Conservation (phyloP, 495 filamentous ascomycete species). For the Trichoderma orchidacearum region DNA sequence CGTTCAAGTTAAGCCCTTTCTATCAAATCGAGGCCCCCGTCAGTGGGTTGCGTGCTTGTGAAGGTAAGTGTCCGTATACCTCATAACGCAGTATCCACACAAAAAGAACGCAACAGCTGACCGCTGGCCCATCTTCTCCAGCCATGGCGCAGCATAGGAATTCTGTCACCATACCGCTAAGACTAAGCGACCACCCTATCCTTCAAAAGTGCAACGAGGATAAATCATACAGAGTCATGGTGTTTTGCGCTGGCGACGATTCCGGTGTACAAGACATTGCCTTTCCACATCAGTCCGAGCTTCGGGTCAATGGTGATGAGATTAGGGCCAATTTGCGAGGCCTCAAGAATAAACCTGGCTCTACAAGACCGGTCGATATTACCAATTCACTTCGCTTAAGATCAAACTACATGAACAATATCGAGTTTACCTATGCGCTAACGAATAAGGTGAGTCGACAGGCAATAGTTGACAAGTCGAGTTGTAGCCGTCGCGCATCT, state of each 20-base stretch:
- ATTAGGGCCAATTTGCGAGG: conserved; percentile 83
- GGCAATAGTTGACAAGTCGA: neutral
- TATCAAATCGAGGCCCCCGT: conserved; percentile 49
- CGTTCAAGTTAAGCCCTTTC: conserved; percentile 70
- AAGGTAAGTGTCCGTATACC: conserved; percentile 38
- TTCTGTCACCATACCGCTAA: conserved; percentile 37
- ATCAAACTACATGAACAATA: conserved; percentile 53
- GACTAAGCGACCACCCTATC: conserved; percentile 28
- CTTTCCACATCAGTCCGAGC: conserved; percentile 83
- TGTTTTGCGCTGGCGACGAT: conserved; percentile 60
- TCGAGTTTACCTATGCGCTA: conserved; percentile 83
- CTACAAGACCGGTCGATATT: conserved; percentile 84
- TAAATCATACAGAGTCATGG: conserved; percentile 49
- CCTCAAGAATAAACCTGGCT: conserved; percentile 88
- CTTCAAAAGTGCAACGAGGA: conserved; percentile 39
- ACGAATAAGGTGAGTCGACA: conserved; percentile 57
- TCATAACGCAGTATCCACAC: no score
- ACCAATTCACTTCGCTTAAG: conserved; percentile 61
- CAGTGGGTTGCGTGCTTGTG: conserved; percentile 48
- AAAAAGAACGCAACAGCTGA: no score
- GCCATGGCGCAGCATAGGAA: conserved; percentile 49
- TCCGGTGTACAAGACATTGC: conserved; percentile 56
- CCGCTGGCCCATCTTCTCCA: conserved; percentile 11
- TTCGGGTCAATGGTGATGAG: conserved; percentile 79
- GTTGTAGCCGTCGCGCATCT: neutral